Percentiles rank a stretch among this genome's conserved stretches.
phyloP scores from a whole-genome alignment of 768 basidiomycete species.

The Termitomyces sp. region DNA sequence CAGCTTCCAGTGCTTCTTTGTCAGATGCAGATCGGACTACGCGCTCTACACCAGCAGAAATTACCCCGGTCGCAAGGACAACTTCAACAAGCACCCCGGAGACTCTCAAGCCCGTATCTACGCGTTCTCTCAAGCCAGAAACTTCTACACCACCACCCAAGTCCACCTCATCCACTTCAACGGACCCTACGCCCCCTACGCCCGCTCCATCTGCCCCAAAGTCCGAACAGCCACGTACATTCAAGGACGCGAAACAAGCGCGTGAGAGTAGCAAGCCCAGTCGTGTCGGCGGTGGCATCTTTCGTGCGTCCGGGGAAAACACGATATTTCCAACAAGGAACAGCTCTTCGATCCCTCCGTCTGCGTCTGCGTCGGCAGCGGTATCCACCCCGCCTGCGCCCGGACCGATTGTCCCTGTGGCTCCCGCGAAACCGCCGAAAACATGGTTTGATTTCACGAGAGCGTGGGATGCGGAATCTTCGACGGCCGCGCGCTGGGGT shows the following conservation, averaged over 20 bases:
- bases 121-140: slow-evolving; percentile 28
- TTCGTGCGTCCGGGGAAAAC: slow-evolving; percentile 60
- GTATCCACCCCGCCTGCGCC: background rate
- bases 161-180: background rate
- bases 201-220: slow-evolving; percentile 18
- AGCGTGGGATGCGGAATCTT: slow-evolving; percentile 48
- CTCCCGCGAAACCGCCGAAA: slow-evolving; percentile 29
- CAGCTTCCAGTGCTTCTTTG: background rate
- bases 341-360: background rate
- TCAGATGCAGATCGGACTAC: background rate
- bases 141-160: background rate
- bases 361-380: slow-evolving; percentile 7
- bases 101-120: slow-evolving; percentile 37
- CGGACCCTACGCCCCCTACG: slow-evolving; percentile 8
- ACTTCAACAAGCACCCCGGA: background rate
- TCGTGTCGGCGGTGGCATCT: slow-evolving; percentile 70
- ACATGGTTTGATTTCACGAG: slow-evolving; percentile 65
- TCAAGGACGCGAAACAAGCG: slow-evolving; percentile 57
- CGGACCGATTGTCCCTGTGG: background rate
- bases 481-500: slow-evolving; percentile 50
- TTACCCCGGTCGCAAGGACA: background rate
- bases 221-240: slow-evolving; percentile 33
- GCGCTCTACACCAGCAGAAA: background rate
- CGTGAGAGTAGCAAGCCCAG: slow-evolving; percentile 45
- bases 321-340: slow-evolving; percentile 49